phyloP scores from a whole-genome alignment of 2,329 filamentous ascomycete genomes.

The Cordyceps fumosorosea region DNA sequence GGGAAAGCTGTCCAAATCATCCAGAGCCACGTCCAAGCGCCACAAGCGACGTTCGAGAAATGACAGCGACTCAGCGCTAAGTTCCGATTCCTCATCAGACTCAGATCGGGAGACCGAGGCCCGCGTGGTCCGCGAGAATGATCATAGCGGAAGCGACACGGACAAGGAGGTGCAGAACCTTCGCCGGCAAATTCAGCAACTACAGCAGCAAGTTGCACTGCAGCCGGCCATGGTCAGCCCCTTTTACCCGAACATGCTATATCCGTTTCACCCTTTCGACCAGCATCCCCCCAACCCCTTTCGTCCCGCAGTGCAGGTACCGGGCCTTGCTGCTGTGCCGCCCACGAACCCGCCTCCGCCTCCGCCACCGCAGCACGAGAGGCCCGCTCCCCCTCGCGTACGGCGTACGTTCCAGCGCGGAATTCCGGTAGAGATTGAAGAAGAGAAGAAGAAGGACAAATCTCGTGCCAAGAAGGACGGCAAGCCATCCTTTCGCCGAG shows the following conservation, averaged over 20 bases:
- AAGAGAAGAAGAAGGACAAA: constrained; percentile 18
- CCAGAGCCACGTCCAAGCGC: background rate
- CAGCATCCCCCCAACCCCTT: background rate
- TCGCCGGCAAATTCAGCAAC: constrained; percentile 23
- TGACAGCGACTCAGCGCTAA: constrained; percentile 20
- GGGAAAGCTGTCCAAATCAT: constrained; percentile 2
- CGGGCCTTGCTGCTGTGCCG: background rate
- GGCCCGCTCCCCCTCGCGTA: background rate
- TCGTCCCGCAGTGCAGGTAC: background rate
- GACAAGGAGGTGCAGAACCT: constrained; percentile 17
- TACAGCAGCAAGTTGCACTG: constrained; percentile 21
- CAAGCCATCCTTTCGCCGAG: constrained; percentile 39
- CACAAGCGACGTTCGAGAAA: background rate
- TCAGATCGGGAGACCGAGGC: constrained; percentile 16
- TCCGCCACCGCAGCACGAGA: constrained; percentile 1
- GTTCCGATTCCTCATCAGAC: constrained; percentile 21
- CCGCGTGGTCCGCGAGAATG: constrained; percentile 14
- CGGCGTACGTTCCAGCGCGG: background rate
- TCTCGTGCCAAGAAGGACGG: constrained; percentile 19
- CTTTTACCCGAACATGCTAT: background rate
- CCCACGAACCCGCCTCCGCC: background rate
- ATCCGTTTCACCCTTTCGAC: background rate
- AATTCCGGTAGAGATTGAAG: constrained; percentile 11
- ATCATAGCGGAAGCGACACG: constrained; percentile 15
- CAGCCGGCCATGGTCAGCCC: constrained; percentile 15